Evolutionary conservation across 768 basidiomycete genomes (phyloP).

Genomic region (Sarcodon sp.): DNA sequence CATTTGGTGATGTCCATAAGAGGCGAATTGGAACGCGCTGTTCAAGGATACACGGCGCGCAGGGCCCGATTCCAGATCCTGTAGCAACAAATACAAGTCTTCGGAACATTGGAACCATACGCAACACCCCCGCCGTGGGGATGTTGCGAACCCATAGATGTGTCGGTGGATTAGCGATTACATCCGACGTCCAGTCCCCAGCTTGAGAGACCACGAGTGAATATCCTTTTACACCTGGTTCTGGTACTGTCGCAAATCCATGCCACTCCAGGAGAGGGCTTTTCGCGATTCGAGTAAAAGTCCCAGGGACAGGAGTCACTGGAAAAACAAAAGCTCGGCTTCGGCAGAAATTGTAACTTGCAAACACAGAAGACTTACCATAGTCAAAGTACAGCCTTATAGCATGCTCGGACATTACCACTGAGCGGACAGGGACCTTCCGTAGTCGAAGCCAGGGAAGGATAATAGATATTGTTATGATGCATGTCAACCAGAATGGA

Average conservation of each 20-base stretch:
- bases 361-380: slow-evolving; percentile 18
- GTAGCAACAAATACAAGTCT: slow-evolving; percentile 46
- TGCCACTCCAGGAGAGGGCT: slow-evolving; percentile 46
- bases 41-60: slow-evolving; percentile 40
- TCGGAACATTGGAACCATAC: slow-evolving; percentile 41
- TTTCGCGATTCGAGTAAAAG: slow-evolving; percentile 24
- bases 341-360: not conserved
- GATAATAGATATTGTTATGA: slow-evolving; percentile 41
- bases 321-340: slow-evolving; percentile 9
- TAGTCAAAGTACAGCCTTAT: slow-evolving; percentile 49
- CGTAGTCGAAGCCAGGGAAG: slow-evolving; percentile 49
- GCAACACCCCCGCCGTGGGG: slow-evolving; percentile 40
- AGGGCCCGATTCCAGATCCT: slow-evolving; percentile 48
- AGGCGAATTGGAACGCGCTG: slow-evolving; percentile 36
- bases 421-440: slow-evolving; percentile 38
- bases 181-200: slow-evolving; percentile 46
- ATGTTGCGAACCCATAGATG: slow-evolving; percentile 46
- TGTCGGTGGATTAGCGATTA: slow-evolving; percentile 39
- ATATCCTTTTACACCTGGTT: slow-evolving; percentile 17
- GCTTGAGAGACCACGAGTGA: slow-evolving; percentile 28
- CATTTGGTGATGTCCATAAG: slow-evolving; percentile 52
- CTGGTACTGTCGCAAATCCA: slow-evolving; percentile 40
- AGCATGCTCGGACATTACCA: slow-evolving; percentile 42
- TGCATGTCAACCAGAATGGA: slow-evolving; percentile 44
- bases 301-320: slow-evolving; percentile 20